These are phyloP conservation scores for Ophiobolus disseminans DNA, from an alignment of 2,329 filamentous ascomycete species.

Conservation along the genomic window DNA sequence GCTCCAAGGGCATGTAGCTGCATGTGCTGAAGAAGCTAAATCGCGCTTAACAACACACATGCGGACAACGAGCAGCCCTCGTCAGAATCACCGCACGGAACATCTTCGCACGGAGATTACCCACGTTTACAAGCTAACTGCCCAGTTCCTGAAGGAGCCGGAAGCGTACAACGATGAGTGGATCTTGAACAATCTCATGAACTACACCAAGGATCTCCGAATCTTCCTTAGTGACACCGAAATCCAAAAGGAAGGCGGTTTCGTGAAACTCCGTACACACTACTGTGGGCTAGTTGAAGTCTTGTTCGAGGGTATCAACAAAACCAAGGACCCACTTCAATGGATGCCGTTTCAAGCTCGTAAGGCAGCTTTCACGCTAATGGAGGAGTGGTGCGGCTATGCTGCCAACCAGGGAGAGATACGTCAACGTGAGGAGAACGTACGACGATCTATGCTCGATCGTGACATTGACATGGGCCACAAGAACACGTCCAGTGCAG, in stretches of 20 bases:
- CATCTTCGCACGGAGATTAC: conserved; percentile 91
- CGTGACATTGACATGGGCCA: conserved; percentile 76
- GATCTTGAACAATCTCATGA: conserved; percentile 85
- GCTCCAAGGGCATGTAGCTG: conserved; percentile 82
- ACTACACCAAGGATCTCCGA: conserved; percentile 89
- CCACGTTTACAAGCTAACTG: conserved; percentile 92
- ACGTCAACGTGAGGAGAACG: conserved; percentile 80
- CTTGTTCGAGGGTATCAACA: conserved; percentile 88
- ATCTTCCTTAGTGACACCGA: conserved; percentile 94
- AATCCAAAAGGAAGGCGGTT: conserved; percentile 93
- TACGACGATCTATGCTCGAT: conserved; percentile 83
- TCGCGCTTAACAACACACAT: conserved; percentile 78
- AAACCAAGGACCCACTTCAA: conserved; percentile 80
- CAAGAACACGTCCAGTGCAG: conserved; percentile 79
- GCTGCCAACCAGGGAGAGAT: conserved; percentile 89
- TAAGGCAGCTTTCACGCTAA: conserved; percentile 92
- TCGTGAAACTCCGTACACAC: conserved; percentile 87
- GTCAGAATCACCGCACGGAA: conserved; percentile 81
- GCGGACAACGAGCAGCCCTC: conserved; percentile 79
- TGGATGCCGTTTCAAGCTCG: conserved; percentile 99
- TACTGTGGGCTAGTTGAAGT: conserved; percentile 95
- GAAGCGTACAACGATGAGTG: conserved; percentile 87
- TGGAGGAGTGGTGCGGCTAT: conserved; percentile 99
- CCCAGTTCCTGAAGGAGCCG: conserved; percentile 81
- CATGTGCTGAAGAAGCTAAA: conserved; percentile 88